These are phyloP conservation scores for Plasmodium sp. DNA, from an alignment of 169 alveolate species.

Conservation along the genomic window DNA sequence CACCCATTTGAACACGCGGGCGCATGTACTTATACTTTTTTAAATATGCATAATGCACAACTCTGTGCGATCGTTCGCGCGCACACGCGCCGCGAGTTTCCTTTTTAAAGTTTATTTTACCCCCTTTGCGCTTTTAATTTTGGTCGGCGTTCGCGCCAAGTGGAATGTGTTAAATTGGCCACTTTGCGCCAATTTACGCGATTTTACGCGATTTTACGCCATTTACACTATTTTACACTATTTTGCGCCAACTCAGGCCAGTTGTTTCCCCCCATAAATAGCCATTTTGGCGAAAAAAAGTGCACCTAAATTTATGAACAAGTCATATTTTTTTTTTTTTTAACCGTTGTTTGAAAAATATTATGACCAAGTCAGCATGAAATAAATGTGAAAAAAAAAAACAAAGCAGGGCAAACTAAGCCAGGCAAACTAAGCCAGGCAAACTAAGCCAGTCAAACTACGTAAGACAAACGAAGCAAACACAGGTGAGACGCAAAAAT, in stretches of 20 bases:
- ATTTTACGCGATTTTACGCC: background rate
- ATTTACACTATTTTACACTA: background rate
- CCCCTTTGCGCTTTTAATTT: conserved; percentile 1
- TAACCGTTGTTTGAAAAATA: background rate
- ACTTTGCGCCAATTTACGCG: background rate
- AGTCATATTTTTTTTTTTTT: background rate
- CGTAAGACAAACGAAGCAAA: background rate
- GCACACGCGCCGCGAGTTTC: background rate
- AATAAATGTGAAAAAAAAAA: background rate
- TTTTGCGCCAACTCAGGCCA: background rate
- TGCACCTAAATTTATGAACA: background rate
- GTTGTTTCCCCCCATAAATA: background rate
- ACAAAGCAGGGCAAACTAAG: background rate
- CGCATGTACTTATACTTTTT: background rate
- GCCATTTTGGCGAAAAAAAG: background rate
- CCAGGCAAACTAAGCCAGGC: background rate
- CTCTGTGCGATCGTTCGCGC: background rate
- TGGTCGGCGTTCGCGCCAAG: background rate
- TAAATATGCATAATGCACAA: background rate
- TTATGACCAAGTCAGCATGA: conserved; percentile 4
- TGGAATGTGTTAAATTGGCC: background rate
- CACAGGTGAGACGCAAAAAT: background rate
- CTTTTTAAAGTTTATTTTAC: background rate
- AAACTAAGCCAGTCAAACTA: background rate
- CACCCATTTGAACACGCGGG: background rate